Evolutionary conservation across 495 filamentous ascomycete species (phyloP).

Genomic region (Aspergillus heteromorphus): DNA sequence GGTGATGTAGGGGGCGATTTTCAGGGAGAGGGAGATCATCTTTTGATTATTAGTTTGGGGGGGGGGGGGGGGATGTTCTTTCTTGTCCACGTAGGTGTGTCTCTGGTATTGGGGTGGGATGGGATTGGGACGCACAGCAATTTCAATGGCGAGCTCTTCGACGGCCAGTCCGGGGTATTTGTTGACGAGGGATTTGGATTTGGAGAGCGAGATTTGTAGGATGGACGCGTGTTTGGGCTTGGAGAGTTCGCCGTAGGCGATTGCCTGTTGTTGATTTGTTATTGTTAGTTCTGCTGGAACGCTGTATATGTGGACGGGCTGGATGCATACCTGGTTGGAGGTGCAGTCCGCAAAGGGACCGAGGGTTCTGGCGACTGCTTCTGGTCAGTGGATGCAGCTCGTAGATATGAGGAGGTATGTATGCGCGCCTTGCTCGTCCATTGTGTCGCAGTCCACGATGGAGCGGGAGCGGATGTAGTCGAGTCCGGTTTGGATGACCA

Average conservation of each 20-base stretch:
- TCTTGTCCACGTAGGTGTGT: too few relatives aligned
- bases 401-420: neutral
- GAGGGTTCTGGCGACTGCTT: conserved; percentile 46
- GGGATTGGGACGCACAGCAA: conserved; percentile 32
- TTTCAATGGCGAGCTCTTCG: conserved; percentile 54
- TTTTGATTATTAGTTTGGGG: neutral
- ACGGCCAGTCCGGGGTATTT: conserved; percentile 34
- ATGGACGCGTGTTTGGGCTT: conserved; percentile 41
- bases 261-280: conserved; percentile 40
- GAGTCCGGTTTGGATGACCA: conserved; percentile 24
- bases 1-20: conserved; percentile 45
- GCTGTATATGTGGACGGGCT: neutral
- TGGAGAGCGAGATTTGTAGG: conserved; percentile 39
- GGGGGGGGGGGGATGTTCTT: neutral
- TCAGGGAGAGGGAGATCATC: conserved; percentile 51
- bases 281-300: too few relatives aligned
- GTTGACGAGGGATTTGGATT: conserved; percentile 28
- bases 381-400: neutral
- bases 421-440: conserved; percentile 48
- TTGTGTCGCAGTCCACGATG: conserved; percentile 55
- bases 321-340: conserved; percentile 54
- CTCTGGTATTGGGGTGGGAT: too few relatives aligned
- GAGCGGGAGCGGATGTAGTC: conserved; percentile 43
- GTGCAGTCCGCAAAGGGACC: conserved; percentile 62
- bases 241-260: conserved; percentile 53